Percentiles rank a stretch among this genome's conserved stretches.
Conservation (phyloP, 2,329 filamentous ascomycete species). For the Aureobasidium sp. region DNA sequence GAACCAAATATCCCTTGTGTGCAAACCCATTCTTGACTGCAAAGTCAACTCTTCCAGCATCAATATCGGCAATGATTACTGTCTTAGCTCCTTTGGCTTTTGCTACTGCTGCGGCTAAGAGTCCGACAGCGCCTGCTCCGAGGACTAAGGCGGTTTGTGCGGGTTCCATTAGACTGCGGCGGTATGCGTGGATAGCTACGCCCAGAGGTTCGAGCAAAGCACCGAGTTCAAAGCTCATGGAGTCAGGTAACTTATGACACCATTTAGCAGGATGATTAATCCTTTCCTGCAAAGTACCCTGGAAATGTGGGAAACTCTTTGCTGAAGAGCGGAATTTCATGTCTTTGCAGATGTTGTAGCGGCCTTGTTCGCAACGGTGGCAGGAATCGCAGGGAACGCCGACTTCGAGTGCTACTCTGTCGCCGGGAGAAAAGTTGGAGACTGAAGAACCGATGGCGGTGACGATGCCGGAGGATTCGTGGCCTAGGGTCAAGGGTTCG, state of each 20-base stretch:
- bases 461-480: constrained; percentile 72
- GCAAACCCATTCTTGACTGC: constrained; percentile 44
- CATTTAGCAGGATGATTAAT: constrained; percentile 54
- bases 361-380: constrained; percentile 44
- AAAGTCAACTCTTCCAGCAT: constrained; percentile 47
- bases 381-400: constrained; percentile 70
- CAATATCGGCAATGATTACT: constrained; percentile 55
- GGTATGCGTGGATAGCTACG: constrained; percentile 52
- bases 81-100: constrained; percentile 44
- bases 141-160: constrained; percentile 47
- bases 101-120: constrained; percentile 50
- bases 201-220: constrained; percentile 53
- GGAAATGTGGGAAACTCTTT: constrained; percentile 52
- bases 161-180: constrained; percentile 38
- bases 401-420: constrained; percentile 88
- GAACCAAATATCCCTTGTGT: constrained; percentile 36
- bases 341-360: constrained; percentile 54
- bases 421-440: constrained; percentile 54
- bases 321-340: constrained; percentile 53
- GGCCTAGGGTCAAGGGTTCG: constrained; percentile 72
- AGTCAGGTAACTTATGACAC: constrained; percentile 50
- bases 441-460: constrained; percentile 54
- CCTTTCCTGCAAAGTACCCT: constrained; percentile 53
- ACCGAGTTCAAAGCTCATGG: constrained; percentile 46
- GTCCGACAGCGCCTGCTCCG: constrained; percentile 53